phyloP scores from a whole-genome alignment of 2,329 filamentous ascomycete genomes.

The Cladophialophora immunda region DNA sequence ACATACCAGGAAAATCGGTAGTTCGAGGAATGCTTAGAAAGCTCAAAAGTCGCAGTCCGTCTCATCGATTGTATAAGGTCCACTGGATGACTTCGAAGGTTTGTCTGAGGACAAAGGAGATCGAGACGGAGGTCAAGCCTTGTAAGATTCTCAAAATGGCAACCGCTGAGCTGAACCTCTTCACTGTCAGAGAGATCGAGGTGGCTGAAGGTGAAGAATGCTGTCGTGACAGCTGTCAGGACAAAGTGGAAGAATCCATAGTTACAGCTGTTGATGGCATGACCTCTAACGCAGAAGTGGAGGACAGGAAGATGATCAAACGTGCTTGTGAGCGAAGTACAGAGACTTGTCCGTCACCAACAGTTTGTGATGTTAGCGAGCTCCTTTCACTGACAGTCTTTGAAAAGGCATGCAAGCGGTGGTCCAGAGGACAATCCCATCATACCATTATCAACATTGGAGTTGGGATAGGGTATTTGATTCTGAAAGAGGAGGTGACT shows the following conservation, averaged over 20 bases:
- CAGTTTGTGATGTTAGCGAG: too few species aligned
- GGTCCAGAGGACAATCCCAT: too few species aligned
- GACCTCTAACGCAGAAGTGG: too few species aligned
- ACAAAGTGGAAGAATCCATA: not conserved
- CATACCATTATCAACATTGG: too few species aligned
- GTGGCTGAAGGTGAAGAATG: not conserved
- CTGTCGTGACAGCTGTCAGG: not conserved
- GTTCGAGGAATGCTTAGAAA: slow-evolving; percentile 10
- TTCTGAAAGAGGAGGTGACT: too few species aligned
- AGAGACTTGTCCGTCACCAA: too few species aligned
- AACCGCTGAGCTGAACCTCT: slow-evolving; percentile 2
- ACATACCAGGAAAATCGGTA: not conserved
- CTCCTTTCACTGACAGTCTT: too few species aligned
- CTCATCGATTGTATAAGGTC: not conserved
- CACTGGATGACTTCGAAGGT: slow-evolving; percentile 9
- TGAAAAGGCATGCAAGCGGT: too few species aligned
- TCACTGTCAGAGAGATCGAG: not conserved
- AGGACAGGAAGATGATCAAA: too few species aligned
- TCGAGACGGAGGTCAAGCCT: slow-evolving; percentile 3
- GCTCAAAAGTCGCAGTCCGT: not conserved
- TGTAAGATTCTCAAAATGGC: slow-evolving; percentile 11
- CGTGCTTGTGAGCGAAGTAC: too few species aligned
- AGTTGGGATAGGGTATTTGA: too few species aligned
- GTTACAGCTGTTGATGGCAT: too few species aligned
- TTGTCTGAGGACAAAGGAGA: not conserved